These are phyloP conservation scores for Paecilomyces fulvus DNA, from an alignment of 2,329 filamentous ascomycete species.

Conservation along the genomic window DNA sequence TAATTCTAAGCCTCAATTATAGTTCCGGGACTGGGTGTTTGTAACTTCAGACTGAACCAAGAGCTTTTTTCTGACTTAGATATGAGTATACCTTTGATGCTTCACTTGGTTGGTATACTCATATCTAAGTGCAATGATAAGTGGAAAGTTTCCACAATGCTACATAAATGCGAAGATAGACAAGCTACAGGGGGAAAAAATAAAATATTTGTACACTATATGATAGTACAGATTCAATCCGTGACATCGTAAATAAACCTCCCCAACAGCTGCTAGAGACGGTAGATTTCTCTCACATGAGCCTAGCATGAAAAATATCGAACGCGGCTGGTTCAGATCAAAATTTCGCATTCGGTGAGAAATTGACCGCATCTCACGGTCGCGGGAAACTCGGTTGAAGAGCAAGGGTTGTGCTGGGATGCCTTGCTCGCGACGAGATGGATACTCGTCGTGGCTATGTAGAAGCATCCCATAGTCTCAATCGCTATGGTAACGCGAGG, in stretches of 20 bases:
- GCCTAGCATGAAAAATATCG: neutral
- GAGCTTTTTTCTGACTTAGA: neutral
- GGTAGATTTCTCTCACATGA: neutral
- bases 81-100: too few species aligned
- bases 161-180: too few species aligned
- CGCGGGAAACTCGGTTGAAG: neutral
- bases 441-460: neutral
- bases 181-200: neutral
- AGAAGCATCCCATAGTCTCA: slow-evolving; percentile 1
- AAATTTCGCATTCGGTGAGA: neutral
- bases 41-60: neutral
- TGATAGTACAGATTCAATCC: neutral
- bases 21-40: neutral
- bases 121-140: too few species aligned
- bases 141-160: too few species aligned
- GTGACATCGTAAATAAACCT: neutral
- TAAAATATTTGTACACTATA: neutral
- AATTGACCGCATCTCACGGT: neutral
- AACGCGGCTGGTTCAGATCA: neutral
- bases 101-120: too few species aligned
- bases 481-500: neutral
- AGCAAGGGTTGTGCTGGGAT: neutral
- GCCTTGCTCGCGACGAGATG: neutral
- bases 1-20: neutral
- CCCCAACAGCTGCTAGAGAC: neutral